Conservation (phyloP, 2,329 filamentous ascomycete genomes). For the Diaporthe vexans region DNA sequence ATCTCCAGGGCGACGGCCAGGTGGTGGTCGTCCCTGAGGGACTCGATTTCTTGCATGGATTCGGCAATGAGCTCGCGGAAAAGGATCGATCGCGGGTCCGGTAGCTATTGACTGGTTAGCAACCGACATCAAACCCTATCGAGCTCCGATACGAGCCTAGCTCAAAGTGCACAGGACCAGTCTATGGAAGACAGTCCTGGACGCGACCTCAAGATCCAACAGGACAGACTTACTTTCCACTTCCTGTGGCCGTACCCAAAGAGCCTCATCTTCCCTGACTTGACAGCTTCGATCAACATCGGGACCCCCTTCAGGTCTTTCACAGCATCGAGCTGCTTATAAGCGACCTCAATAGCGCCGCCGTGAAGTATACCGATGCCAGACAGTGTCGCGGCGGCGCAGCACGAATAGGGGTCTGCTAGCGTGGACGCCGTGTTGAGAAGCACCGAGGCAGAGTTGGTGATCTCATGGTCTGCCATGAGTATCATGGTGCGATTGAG, state of each 20-base stretch:
- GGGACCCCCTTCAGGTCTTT: not conserved
- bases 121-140: not conserved
- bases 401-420: slow-evolving; percentile 13
- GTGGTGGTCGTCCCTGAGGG: not conserved
- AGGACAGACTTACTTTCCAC: slow-evolving; percentile 15
- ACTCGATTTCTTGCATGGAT: not conserved
- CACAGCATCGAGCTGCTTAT: slow-evolving; percentile 3
- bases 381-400: not conserved
- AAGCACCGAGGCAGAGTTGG: slow-evolving; percentile 14
- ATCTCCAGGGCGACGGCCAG: slow-evolving; percentile 12
- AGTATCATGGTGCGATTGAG: slow-evolving; percentile 6
- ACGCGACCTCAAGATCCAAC: not conserved
- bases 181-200: no score
- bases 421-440: slow-evolving; percentile 9
- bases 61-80: slow-evolving; percentile 13
- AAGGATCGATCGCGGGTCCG: not conserved
- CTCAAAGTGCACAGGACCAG: not conserved
- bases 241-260: slow-evolving; percentile 1
- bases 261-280: not conserved
- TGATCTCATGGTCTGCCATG: slow-evolving; percentile 22
- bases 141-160: not conserved
- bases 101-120: not conserved
- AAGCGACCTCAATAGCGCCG: slow-evolving; percentile 12
- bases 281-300: not conserved
- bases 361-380: slow-evolving; percentile 8